Evolutionary conservation across 1,284 basidiomycete species (phyloP).

Genomic region (Trametes polyzona): DNA sequence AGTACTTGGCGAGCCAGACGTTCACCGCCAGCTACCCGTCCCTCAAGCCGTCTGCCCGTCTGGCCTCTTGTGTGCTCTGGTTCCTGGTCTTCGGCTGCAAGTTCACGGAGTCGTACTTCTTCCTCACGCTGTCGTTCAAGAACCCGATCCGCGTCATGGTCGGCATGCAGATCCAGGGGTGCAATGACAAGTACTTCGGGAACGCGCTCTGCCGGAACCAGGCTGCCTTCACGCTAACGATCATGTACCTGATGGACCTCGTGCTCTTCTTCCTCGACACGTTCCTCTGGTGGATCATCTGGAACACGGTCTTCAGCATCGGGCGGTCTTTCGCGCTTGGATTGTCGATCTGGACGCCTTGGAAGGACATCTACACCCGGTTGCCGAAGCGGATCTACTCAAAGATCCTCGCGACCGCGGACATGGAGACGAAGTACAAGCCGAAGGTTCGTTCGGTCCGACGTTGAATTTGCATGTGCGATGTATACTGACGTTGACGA

Average conservation of each 20-base stretch:
- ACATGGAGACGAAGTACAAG: conserved; percentile 97
- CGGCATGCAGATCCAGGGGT: conserved; percentile 89
- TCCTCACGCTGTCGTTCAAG: conserved; percentile 91
- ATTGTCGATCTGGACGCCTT: conserved; percentile 95
- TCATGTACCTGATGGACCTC: conserved; percentile 97
- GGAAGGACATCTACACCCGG: conserved; percentile 93
- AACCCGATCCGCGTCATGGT: conserved; percentile 91
- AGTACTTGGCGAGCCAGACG: conserved; percentile 94
- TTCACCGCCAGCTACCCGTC: conserved; percentile 93
- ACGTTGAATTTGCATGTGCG: background rate
- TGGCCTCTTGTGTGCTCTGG: conserved; percentile 84
- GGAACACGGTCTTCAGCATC: conserved; percentile 95
- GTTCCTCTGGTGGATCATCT: conserved; percentile 97
- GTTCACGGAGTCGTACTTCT: conserved; percentile 94
- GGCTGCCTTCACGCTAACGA: conserved; percentile 87
- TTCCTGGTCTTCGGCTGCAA: conserved; percentile 92
- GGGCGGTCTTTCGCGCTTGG: conserved; percentile 89
- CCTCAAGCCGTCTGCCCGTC: conserved; percentile 61
- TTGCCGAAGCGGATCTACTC: conserved; percentile 95
- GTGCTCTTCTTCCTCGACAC: conserved; percentile 96
- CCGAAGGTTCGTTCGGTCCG: conserved; percentile 68
- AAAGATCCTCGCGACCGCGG: conserved; percentile 87
- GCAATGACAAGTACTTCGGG: conserved; percentile 85
- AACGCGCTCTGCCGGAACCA: conserved; percentile 84
- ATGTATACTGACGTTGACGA: background rate